Conservation (phyloP, 2,329 filamentous ascomycete genomes). For the Colletotrichum sp. region DNA sequence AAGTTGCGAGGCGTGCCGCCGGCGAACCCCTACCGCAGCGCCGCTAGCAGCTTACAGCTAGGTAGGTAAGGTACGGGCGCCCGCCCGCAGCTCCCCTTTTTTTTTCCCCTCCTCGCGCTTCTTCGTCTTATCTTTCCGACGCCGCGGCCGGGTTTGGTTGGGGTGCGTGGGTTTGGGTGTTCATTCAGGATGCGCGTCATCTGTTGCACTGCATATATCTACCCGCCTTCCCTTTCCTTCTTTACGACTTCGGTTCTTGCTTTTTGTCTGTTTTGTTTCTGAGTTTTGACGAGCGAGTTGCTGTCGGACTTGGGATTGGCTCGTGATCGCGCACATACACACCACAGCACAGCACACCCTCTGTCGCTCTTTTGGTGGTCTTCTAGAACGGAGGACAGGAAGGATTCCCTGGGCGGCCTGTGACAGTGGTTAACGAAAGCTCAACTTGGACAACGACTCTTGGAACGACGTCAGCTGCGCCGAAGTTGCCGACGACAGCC, state of each 20-base stretch:
- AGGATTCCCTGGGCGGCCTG: background rate
- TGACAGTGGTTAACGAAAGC: background rate
- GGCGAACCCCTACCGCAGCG: background rate
- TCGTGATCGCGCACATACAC: background rate
- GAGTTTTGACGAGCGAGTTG: background rate
- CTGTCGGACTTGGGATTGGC: background rate
- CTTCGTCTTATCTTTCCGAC: slow-evolving; percentile 4
- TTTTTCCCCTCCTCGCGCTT: background rate
- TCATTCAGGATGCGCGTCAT: background rate
- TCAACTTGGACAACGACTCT: background rate
- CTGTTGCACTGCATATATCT: slow-evolving; percentile 10
- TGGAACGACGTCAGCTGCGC: background rate
- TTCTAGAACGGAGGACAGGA: background rate
- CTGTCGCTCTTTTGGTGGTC: background rate
- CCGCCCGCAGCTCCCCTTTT: background rate
- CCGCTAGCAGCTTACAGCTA: background rate
- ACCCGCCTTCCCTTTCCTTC: background rate
- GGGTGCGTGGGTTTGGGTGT: background rate
- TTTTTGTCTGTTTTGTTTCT: background rate
- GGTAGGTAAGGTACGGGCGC: background rate
- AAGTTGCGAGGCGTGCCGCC: background rate
- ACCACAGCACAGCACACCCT: background rate
- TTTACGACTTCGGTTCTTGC: background rate
- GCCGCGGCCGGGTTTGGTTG: background rate
- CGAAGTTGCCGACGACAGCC: background rate